phyloP scores from a whole-genome alignment of 2,329 filamentous ascomycete species.

The Mycocentrospora acerina region DNA sequence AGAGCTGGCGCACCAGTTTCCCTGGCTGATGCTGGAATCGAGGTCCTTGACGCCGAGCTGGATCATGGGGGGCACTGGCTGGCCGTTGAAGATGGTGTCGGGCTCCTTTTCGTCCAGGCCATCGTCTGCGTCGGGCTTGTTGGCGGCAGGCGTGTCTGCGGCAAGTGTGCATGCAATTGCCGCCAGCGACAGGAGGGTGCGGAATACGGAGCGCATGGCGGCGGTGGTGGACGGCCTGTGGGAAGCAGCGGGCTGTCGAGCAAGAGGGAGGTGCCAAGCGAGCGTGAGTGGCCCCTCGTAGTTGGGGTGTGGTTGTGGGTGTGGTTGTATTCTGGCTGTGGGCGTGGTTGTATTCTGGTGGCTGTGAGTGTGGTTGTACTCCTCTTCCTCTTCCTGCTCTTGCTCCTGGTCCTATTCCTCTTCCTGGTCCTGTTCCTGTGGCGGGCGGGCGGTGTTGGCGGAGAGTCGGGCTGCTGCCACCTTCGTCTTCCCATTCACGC shows the following conservation, averaged over 20 bases:
- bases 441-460: too few species aligned
- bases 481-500: too few species aligned
- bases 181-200: slow-evolving; percentile 42
- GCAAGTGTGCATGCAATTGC: slow-evolving; percentile 33
- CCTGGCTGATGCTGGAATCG: slow-evolving; percentile 60
- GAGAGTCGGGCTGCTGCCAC: too few species aligned
- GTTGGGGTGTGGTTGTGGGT: too few species aligned
- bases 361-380: too few species aligned
- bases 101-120: slow-evolving; percentile 31
- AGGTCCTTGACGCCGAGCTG: slow-evolving; percentile 62
- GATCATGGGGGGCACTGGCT: slow-evolving; percentile 65
- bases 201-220: slow-evolving; percentile 40
- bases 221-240: slow-evolving; percentile 14
- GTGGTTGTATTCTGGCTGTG: too few species aligned
- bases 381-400: too few species aligned
- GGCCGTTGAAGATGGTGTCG: slow-evolving; percentile 64
- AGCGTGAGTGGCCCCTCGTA: too few species aligned
- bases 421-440: too few species aligned
- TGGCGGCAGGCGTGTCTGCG: slow-evolving; percentile 11
- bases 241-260: slow-evolving; percentile 4
- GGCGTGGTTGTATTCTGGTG: too few species aligned
- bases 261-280: too few species aligned
- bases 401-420: too few species aligned
- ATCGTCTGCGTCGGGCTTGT: slow-evolving; percentile 21
- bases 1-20: slow-evolving; percentile 62